Conservation (phyloP, 2,329 filamentous ascomycete genomes). For the Aspergillus vadensis region DNA sequence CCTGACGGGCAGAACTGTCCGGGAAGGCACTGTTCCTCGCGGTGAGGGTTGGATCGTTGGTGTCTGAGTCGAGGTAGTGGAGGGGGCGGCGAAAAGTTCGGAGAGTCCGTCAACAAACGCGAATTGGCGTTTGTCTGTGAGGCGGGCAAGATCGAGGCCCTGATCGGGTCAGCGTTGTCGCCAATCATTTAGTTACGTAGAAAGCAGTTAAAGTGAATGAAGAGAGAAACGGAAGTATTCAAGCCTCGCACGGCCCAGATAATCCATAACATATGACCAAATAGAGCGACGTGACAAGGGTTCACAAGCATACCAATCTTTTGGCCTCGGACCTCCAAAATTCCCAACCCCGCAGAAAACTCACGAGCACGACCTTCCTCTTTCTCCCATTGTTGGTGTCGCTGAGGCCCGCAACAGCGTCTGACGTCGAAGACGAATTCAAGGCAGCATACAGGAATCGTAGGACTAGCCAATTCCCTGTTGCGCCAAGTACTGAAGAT, state of each 20-base stretch:
- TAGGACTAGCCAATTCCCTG: constrained; percentile 59
- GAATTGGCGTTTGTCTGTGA: constrained; percentile 62
- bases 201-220: neutral
- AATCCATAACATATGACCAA: neutral
- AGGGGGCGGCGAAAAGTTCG: constrained; percentile 52
- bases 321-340: constrained; percentile 77
- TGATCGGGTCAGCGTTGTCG: constrained; percentile 32
- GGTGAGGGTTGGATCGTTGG: constrained; percentile 8
- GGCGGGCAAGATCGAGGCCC: constrained; percentile 70
- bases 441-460: constrained; percentile 55
- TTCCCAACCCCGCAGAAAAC: constrained; percentile 74
- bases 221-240: too few relatives aligned
- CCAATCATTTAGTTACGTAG: neutral
- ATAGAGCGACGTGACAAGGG: neutral
- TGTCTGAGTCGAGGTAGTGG: constrained; percentile 16
- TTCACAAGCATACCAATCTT: constrained; percentile 59
- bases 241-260: neutral
- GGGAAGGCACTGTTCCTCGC: constrained; percentile 21
- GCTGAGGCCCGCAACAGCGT: constrained; percentile 26
- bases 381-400: constrained; percentile 35
- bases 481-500: constrained; percentile 49
- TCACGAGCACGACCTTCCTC: constrained; percentile 70
- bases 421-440: constrained; percentile 20
- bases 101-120: constrained; percentile 75
- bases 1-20: constrained; percentile 32